Evolutionary conservation across 495 filamentous ascomycete species (phyloP).

Genomic region (Pyronema omphalodes): DNA sequence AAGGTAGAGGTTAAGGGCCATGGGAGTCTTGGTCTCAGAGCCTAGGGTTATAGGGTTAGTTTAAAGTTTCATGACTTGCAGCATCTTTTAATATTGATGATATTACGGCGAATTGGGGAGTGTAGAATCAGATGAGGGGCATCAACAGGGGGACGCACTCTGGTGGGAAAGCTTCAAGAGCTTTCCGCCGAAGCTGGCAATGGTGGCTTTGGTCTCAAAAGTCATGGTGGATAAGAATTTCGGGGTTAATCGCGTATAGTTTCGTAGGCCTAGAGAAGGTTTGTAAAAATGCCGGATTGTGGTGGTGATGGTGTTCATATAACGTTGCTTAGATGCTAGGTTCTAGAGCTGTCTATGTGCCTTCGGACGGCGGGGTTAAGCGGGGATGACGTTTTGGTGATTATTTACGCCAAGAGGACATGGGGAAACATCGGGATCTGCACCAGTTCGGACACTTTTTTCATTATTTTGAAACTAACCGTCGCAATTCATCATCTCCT

Average conservation of each 20-base stretch:
- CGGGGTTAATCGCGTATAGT: too few species aligned
- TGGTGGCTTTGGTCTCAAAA: slow-evolving; percentile 73
- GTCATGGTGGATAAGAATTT: slow-evolving; percentile 34
- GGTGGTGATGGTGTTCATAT: too few species aligned
- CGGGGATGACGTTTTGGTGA: neutral
- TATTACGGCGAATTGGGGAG: neutral
- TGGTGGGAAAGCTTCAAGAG: slow-evolving; percentile 82
- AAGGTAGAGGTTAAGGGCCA: slow-evolving; percentile 53
- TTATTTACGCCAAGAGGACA: neutral
- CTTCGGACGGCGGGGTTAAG: neutral
- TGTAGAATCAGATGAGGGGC: neutral
- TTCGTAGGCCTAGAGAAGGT: too few species aligned
- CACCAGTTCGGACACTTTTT: neutral
- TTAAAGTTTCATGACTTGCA: neutral
- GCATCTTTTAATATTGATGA: neutral
- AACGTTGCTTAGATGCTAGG: too few species aligned
- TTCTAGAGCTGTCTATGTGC: too few species aligned
- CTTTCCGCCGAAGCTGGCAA: slow-evolving; percentile 84
- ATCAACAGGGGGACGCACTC: slow-evolving; percentile 32
- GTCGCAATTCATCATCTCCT: neutral
- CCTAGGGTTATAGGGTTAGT: slow-evolving; percentile 5
- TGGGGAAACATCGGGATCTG: slow-evolving; percentile 1
- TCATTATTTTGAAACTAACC: neutral
- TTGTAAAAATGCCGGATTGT: too few species aligned
- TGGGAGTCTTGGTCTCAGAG: slow-evolving; percentile 45